Percentiles rank a stretch among this genome's conserved stretches.
These are phyloP conservation scores for Colletotrichum horii DNA, from an alignment of 2,329 filamentous ascomycete genomes.

Conservation along the genomic window DNA sequence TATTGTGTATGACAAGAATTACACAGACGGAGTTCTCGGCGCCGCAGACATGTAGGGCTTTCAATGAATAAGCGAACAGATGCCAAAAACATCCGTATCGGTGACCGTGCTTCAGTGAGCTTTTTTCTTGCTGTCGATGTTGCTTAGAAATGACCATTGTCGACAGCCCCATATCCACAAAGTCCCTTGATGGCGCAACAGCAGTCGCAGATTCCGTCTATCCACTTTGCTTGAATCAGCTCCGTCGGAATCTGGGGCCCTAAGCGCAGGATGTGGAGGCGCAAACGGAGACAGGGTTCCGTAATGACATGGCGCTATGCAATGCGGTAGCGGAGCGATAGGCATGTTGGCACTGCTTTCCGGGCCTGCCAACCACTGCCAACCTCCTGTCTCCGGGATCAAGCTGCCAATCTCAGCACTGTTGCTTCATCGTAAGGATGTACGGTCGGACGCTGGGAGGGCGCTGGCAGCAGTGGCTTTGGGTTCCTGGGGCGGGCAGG, in stretches of 20 bases:
- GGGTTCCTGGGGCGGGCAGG: neutral
- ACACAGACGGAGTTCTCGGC: neutral
- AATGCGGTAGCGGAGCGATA: neutral
- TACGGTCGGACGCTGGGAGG: slow-evolving; percentile 2
- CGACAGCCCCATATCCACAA: neutral
- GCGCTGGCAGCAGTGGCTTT: neutral
- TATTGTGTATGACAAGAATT: neutral
- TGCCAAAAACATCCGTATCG: neutral
- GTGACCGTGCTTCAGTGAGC: neutral
- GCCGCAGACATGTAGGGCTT: neutral
- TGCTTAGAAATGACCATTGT: slow-evolving; percentile 3
- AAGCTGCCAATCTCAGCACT: neutral
- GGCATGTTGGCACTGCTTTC: neutral
- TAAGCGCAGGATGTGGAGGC: neutral
- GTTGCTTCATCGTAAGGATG: neutral
- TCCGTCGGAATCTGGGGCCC: neutral
- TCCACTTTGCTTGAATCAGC: neutral
- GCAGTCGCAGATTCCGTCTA: neutral
- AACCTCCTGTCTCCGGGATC: neutral
- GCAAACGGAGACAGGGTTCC: slow-evolving; percentile 5
- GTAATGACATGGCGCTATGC: slow-evolving; percentile 1
- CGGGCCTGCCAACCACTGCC: neutral
- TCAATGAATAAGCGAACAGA: neutral
- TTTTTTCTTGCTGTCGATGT: neutral
- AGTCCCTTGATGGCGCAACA: slow-evolving; percentile 13